phyloP scores from a whole-genome alignment of 768 basidiomycete genomes.

The Trametopsis cervina region DNA sequence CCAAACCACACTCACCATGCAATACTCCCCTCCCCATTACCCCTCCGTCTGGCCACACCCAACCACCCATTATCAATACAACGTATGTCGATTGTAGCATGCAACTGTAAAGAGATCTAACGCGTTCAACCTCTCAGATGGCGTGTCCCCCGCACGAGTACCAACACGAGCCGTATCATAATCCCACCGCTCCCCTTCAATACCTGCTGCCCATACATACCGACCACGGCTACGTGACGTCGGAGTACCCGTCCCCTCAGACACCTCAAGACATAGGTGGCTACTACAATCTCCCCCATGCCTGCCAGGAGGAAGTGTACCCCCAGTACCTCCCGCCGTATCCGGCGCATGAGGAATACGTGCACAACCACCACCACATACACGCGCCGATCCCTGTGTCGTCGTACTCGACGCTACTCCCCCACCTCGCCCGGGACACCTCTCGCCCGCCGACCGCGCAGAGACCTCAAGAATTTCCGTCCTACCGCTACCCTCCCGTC shows the following conservation, averaged over 20 bases:
- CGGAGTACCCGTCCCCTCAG: not conserved
- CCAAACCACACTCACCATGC: too few relatives aligned
- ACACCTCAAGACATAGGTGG: not conserved
- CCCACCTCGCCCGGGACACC: not conserved
- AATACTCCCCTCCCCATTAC: too few relatives aligned
- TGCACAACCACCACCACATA: slow-evolving; percentile 6
- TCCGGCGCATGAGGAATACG: too few relatives aligned
- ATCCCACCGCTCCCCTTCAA: too few relatives aligned
- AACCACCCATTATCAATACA: too few relatives aligned
- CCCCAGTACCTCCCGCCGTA: not conserved
- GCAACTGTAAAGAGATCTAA: too few relatives aligned
- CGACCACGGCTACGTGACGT: not conserved
- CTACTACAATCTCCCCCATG: too few relatives aligned
- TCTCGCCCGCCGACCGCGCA: not conserved
- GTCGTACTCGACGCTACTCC: slow-evolving; percentile 16
- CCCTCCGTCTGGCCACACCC: too few relatives aligned
- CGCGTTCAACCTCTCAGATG: too few relatives aligned
- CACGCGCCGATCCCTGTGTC: slow-evolving; percentile 20
- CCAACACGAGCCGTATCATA: too few relatives aligned
- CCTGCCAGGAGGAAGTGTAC: not conserved
- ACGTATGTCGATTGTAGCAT: too few relatives aligned
- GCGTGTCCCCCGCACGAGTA: too few relatives aligned
- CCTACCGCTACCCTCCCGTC: not conserved
- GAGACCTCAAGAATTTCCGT: not conserved
- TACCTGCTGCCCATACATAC: not conserved